These are phyloP conservation scores for Melanogaster broomeanus DNA, from an alignment of 768 basidiomycete species.

Conservation along the genomic window DNA sequence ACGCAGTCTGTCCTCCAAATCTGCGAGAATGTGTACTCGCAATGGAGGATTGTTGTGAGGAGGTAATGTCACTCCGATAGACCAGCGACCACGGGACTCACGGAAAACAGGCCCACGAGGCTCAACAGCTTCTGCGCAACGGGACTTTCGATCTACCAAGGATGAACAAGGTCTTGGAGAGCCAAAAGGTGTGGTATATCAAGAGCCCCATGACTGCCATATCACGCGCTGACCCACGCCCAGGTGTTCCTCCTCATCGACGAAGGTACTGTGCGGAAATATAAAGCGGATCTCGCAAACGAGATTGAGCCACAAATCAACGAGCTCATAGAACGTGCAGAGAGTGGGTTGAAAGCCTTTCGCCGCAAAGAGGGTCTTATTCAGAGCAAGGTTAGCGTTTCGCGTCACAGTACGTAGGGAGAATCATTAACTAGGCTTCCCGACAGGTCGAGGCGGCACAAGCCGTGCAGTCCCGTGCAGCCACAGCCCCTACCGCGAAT, in stretches of 20 bases:
- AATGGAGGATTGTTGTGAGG: constrained; percentile 81
- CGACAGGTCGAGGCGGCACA: constrained; percentile 58
- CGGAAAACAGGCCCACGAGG: constrained; percentile 56
- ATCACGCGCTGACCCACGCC: constrained; percentile 4
- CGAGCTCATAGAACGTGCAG: constrained; percentile 71
- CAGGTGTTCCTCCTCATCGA: constrained; percentile 78
- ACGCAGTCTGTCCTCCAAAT: constrained; percentile 69
- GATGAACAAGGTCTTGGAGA: constrained; percentile 67
- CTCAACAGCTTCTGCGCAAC: constrained; percentile 65
- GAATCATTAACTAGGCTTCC: neutral
- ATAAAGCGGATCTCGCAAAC: constrained; percentile 74
- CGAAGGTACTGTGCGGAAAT: constrained; percentile 69
- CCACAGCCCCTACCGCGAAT: constrained; percentile 52
- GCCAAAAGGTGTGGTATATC: constrained; percentile 54
- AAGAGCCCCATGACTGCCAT: neutral
- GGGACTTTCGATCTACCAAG: constrained; percentile 74
- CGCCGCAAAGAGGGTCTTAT: constrained; percentile 62
- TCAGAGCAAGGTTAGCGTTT: constrained; percentile 57
- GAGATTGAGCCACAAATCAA: constrained; percentile 82
- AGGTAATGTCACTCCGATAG: constrained; percentile 42
- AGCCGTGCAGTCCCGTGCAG: constrained; percentile 38
- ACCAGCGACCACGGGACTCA: constrained; percentile 2
- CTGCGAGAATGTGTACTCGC: constrained; percentile 75
- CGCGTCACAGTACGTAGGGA: neutral
- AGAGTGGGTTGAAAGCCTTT: constrained; percentile 63